Evolutionary conservation across 1,284 basidiomycete genomes (phyloP).

Genomic region (Ganoderma resinaceum): DNA sequence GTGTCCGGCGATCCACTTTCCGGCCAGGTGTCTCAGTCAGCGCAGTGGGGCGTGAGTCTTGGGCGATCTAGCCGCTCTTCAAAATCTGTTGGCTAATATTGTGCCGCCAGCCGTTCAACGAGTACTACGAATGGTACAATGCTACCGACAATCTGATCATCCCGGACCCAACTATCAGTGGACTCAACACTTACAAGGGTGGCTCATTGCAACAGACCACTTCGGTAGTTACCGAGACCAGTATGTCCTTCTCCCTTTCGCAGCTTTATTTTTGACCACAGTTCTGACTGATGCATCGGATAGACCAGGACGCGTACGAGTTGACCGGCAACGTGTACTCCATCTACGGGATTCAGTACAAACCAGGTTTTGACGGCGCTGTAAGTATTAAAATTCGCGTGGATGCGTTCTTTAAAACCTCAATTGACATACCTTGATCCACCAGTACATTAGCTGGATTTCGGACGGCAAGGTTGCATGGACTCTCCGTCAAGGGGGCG

Average conservation of each 20-base stretch:
- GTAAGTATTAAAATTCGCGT: conserved; percentile 32
- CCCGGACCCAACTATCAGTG: conserved; percentile 48
- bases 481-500: conserved; percentile 76
- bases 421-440: conserved; percentile 53
- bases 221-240: conserved; percentile 39
- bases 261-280: conserved; percentile 63
- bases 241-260: conserved; percentile 36
- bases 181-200: conserved; percentile 60
- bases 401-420: neutral
- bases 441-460: conserved; percentile 86
- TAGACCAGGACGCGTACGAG: conserved; percentile 51
- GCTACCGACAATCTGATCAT: conserved; percentile 53
- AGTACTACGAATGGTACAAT: conserved; percentile 49
- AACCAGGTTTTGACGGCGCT: conserved; percentile 48
- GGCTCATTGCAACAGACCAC: conserved; percentile 61
- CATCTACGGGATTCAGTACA: conserved; percentile 71
- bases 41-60: conserved; percentile 49
- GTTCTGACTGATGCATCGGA: conserved; percentile 34
- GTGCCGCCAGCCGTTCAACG: conserved; percentile 59
- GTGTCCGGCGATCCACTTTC: conserved; percentile 37
- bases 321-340: conserved; percentile 53
- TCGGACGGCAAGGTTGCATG: conserved; percentile 70
- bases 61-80: neutral
- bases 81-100: neutral
- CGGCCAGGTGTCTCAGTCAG: conserved; percentile 56